phyloP scores from a whole-genome alignment of 192 early-diverging fungal species.

The Rhizophagus clarus region DNA sequence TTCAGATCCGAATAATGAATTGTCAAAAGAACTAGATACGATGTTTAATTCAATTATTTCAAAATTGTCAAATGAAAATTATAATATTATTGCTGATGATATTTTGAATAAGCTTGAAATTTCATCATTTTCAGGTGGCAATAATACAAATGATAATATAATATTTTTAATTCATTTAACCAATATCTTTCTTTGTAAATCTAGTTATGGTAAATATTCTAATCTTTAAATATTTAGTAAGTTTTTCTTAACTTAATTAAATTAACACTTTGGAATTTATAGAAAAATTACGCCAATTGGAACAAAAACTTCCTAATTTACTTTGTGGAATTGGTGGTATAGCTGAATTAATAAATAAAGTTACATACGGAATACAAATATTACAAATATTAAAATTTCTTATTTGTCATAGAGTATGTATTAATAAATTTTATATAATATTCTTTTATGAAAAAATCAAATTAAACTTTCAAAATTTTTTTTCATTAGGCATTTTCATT shows the following conservation, averaged over 20 bases:
- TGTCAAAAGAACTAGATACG: neutral
- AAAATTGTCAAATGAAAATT: conserved; percentile 11
- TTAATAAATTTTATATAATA: neutral
- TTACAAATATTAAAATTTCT: neutral
- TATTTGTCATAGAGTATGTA: neutral
- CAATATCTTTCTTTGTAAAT: neutral
- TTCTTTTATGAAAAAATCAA: no score
- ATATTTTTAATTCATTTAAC: neutral
- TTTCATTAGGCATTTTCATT: conserved; percentile 8
- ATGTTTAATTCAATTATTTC: conserved; percentile 4
- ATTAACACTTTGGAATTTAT: neutral
- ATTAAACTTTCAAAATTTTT: no score
- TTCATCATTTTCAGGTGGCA: neutral
- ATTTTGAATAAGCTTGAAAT: neutral
- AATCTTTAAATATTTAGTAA: neutral
- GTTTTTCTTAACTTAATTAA: neutral
- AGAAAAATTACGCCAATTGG: neutral
- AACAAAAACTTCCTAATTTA: conserved; percentile 20
- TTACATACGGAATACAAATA: neutral
- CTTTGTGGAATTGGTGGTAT: neutral
- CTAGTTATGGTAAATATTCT: conserved; percentile 12
- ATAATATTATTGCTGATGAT: neutral
- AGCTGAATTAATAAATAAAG: neutral
- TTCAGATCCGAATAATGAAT: neutral
- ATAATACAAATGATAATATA: neutral